Base-by-base conservation (phyloP, 164 flowering plant genomes). In the Dillenia suffruticosa region DNA sequence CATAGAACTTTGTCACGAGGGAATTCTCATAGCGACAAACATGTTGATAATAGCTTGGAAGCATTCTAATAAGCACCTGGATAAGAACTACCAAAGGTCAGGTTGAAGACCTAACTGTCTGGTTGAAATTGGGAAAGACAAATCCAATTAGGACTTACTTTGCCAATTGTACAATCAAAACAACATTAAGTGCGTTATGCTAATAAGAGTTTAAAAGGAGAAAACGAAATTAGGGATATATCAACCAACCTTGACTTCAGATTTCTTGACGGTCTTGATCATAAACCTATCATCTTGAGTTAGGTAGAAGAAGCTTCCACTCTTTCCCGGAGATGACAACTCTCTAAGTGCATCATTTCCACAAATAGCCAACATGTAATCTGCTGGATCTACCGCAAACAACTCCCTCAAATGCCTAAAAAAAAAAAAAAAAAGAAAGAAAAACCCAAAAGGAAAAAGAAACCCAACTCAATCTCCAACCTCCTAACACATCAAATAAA, bases 221-320 rank as follows among this genome's bases (percentile, higher is more conserved):
- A 57, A 2, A 14, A 48, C 44, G 5, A 54, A 57, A 22, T 57
- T 48, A 14, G 51, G 45, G 49, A 51, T 12, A 53, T 40, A 60
- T 46, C 40, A 68, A 71, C 84, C 54, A 75, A 87, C 93, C 88
- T 87, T 87, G 79, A 80, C 88, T 79, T 87, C 92, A 8, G 92
- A 87, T 79, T 87, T 87, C 76, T 77, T 87, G 50, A 87, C 90
- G 4, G 97, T 91, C 76, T 91, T 91, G 49, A 91, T 91, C 92
- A 91, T 91, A 72, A 87, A 91, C 49, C 96, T 78, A 57, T 91
- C 97, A 71, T 91, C 97, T 67, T 85, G 92, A 13, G 97, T 88
- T 12, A 90, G 66, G 74, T 87, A 90, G 71, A 90, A 90, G 71
- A 79, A 76, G 69, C 96, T 85, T 63, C 97, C 94, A 81, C 97